These are phyloP conservation scores for Vinca major DNA, from an alignment of 305 asterid species.

Conservation along the genomic window DNA sequence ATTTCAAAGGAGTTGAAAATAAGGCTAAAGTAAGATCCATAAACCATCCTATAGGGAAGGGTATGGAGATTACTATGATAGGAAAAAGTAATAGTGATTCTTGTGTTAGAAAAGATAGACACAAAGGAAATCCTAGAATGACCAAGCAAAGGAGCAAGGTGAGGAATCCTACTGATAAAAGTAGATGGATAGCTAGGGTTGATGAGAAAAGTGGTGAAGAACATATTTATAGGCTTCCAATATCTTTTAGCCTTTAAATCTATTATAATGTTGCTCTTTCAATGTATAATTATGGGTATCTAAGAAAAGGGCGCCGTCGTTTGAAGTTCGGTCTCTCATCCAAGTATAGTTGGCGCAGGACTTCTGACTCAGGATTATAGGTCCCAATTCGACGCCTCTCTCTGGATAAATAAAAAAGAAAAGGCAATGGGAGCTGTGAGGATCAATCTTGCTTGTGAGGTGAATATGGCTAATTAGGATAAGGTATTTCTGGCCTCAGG, in stretches of 20 bases:
- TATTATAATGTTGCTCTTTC: no score
- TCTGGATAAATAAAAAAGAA: no score
- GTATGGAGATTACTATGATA: constrained; percentile 51
- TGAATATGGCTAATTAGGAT: no score
- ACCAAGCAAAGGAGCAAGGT: constrained; percentile 22
- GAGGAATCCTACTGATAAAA: constrained; percentile 27
- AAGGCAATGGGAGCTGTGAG: no score
- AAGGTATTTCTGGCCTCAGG: no score
- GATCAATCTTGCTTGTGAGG: no score
- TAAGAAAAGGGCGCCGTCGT: not conserved
- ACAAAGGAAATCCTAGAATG: constrained; percentile 21
- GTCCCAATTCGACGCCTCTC: no score
- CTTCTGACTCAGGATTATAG: no score
- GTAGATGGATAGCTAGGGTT: constrained; percentile 41
- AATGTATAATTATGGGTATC: no score
- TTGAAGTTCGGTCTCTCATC: not conserved
- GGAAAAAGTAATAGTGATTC: constrained; percentile 24
- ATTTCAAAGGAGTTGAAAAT: constrained; percentile 36
- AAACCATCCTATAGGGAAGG: constrained; percentile 47
- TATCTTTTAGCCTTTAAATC: constrained; percentile 12
- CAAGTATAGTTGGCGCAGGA: not conserved
- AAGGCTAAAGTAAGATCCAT: constrained; percentile 35
- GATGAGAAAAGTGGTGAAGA: constrained; percentile 61
- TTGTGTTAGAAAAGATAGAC: constrained; percentile 19
- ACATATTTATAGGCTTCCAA: constrained; percentile 49